Evolutionary conservation across 106 monocot genomes (phyloP), one percentile per base, ranked within the genome.

Genomic region (Phalaenopsis equestris): DNA sequence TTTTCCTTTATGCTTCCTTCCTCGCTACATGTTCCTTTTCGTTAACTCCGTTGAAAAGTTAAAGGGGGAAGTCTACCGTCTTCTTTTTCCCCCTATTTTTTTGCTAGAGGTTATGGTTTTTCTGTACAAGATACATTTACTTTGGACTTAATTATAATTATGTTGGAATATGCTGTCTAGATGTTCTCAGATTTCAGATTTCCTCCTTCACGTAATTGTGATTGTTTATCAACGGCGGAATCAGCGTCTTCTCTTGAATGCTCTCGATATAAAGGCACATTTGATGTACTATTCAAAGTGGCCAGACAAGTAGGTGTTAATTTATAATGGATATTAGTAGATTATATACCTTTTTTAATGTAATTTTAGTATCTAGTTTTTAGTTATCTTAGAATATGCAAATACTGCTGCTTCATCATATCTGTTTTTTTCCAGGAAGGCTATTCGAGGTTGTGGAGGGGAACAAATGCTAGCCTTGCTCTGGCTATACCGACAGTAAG

Each of bases 401-500:
- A 70, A 70, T 37, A 10, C 12, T 70, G 30, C 38, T 70, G 39
- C n/a, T 70, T 70, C 70, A 70, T 37, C 11, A 11, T 70, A 39
- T 70, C 30, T 30, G 4, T 61, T 61, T 21, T 38, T 38, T 79
- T 87, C 24, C 85, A 97, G 97, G 97, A 97, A 89, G 97, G 97
- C 80, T 78, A 94, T 78, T 61, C 79, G 85, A 90, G 87, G 81
- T 83, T 97, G 55, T 97, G 97, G 97, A 92, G 97, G 82, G 97
- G 97, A 30, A 97, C 97, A 57, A 85, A 88, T 87, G 97, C 97
- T 48, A 88, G 85, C 48, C 74, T 97, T 47, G 86, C 87, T 38
- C 84, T 97, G 79, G 91, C 97, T 80, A 82, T 97, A 80, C 97
- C 97, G 82, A 94, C 92, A 74, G 97, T 97, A 84, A 86, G 81